A percentile compares a stretch with the other conserved stretches of the same genome.
phyloP scores from a whole-genome alignment of 148 eudicot species.

The Dianthus caryophyllus region DNA sequence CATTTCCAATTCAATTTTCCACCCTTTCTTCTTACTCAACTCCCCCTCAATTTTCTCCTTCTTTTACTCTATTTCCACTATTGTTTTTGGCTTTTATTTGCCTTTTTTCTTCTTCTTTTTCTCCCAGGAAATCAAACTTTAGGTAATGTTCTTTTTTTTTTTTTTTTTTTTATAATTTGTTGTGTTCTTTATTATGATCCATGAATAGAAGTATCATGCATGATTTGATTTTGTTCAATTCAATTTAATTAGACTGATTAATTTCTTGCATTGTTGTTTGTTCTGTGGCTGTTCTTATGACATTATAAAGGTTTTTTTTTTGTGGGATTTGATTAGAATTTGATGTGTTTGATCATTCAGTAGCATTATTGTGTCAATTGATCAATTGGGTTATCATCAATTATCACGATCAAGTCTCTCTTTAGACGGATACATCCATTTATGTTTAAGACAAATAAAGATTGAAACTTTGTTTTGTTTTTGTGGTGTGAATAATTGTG shows the following conservation, averaged over 20 bases:
- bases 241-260: neutral
- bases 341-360: neutral
- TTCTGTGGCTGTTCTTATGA: neutral
- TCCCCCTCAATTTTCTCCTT: neutral
- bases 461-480: no score
- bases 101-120: neutral
- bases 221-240: neutral
- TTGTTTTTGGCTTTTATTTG: neutral
- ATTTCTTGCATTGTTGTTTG: neutral
- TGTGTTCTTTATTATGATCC: neutral
- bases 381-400: neutral
- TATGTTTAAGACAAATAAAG: no score
- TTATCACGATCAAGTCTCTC: no score
- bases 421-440: no score
- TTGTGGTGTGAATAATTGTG: no score
- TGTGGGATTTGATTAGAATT: neutral
- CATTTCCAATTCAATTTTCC: no score
- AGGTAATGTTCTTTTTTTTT: neutral
- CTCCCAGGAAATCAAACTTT: neutral
- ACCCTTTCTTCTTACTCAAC: no score
- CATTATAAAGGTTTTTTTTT: neutral
- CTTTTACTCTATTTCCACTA: neutral
- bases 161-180: neutral
- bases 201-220: neutral
- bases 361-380: neutral